Percentiles rank a stretch among this genome's conserved stretches.
Evolutionary conservation across 345 rosid genomes (phyloP).

Genomic region (Hibiscus syriacus): DNA sequence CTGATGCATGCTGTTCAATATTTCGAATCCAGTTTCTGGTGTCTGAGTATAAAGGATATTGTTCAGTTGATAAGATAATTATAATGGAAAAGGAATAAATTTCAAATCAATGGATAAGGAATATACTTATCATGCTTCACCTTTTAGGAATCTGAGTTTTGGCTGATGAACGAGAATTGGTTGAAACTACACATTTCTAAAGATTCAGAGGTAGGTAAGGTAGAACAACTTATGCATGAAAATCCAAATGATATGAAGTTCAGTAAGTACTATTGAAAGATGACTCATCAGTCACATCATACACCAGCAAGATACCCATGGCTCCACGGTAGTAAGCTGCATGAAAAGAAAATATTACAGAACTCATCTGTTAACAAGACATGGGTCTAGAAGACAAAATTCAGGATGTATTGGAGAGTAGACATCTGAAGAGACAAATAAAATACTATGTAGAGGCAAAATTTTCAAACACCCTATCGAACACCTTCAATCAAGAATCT

Average conservation of each 20-base stretch:
- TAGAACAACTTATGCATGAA: conserved; percentile 3
- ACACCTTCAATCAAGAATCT: not conserved
- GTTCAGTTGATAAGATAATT: conserved; percentile 4
- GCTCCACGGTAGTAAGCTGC: conserved; percentile 99
- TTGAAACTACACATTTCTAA: not conserved
- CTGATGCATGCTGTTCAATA: conserved; percentile 96
- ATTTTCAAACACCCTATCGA: not conserved
- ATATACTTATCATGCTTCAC: not conserved
- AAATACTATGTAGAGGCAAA: not conserved
- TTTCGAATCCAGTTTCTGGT: conserved; percentile 88
- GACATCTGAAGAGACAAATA: not conserved
- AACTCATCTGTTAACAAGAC: not conserved
- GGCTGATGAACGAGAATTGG: not conserved
- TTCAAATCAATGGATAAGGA: not conserved
- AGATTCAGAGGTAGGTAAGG: conserved; percentile 5
- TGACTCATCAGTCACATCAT: conserved; percentile 98
- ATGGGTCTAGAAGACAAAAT: not conserved
- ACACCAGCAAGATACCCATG: conserved; percentile 97
- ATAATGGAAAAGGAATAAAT: not conserved
- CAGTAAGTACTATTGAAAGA: conserved; percentile 84
- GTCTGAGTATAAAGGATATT: conserved; percentile 31
- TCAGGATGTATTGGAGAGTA: not conserved
- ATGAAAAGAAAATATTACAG: conserved; percentile 13
- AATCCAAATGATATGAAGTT: conserved; percentile 11
- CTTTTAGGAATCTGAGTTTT: not conserved